A percentile compares a stretch with the other conserved stretches of the same genome.
Conservation (phyloP, 495 filamentous ascomycete species). For the Penicillium lividum region DNA sequence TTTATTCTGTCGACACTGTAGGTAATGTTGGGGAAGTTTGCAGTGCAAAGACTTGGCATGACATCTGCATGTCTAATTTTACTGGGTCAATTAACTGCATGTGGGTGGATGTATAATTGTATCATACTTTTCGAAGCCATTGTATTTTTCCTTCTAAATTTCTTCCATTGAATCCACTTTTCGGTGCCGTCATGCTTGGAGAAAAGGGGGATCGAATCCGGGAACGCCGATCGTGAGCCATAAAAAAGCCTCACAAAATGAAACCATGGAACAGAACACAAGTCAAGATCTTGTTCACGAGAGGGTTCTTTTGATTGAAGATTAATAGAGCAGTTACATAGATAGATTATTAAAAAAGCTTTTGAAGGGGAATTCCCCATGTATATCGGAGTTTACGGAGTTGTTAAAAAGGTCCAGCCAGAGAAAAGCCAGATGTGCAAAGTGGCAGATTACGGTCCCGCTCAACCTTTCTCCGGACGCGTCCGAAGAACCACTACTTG, state of each 20-base stretch:
- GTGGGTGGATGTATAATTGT: constrained; percentile 8
- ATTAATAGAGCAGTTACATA: no score
- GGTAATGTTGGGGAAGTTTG: constrained; percentile 15
- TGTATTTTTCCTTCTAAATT: constrained; percentile 5
- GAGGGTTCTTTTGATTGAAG: no score
- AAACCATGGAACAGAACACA: neutral
- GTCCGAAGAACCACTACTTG: constrained; percentile 30
- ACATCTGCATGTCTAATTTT: neutral
- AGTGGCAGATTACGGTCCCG: constrained; percentile 11
- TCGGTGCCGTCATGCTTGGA: neutral
- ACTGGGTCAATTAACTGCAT: neutral
- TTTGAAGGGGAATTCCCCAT: no score
- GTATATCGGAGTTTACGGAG: neutral
- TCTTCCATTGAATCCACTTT: constrained; percentile 8
- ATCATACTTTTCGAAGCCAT: constrained; percentile 14
- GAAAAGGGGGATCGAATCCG: constrained; percentile 16
- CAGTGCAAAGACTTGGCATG: constrained; percentile 22
- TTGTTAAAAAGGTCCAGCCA: constrained; percentile 10
- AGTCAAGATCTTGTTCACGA: neutral
- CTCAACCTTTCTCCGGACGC: constrained; percentile 28
- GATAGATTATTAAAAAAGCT: no score
- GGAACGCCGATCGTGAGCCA: constrained; percentile 23
- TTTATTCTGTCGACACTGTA: constrained; percentile 15
- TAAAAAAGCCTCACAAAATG: constrained; percentile 16
- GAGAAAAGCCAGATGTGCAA: constrained; percentile 19